Percentiles rank a stretch among this genome's conserved stretches.
Conservation (phyloP, 306 rosid species). For the Cicer chorassanicum region DNA sequence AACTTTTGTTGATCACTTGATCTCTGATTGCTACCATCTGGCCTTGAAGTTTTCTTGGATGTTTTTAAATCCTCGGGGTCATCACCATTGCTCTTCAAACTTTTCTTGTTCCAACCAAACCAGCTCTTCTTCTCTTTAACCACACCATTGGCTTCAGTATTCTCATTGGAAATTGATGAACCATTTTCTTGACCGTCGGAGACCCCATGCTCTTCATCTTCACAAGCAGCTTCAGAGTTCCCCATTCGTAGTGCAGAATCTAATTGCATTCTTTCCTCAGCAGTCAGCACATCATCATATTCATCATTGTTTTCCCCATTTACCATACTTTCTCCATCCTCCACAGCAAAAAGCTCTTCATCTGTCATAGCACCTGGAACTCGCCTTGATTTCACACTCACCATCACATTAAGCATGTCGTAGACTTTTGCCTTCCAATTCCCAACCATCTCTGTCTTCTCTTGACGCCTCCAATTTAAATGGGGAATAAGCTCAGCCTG, state of each 20-base stretch:
- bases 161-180: constrained; percentile 61
- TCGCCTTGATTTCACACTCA: constrained; percentile 95
- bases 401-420: constrained; percentile 99
- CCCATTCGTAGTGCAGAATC: constrained; percentile 94
- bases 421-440: constrained; percentile 95
- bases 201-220: constrained; percentile 76
- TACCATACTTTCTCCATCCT: constrained; percentile 76
- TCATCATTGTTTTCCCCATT: constrained; percentile 85
- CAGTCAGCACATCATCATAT: constrained; percentile 91
- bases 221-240: constrained; percentile 68
- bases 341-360: constrained; percentile 93
- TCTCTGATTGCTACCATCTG: constrained; percentile 78
- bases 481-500: constrained; percentile 97
- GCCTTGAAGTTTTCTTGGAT: constrained; percentile 73
- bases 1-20: constrained; percentile 70
- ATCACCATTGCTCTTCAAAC: constrained; percentile 61
- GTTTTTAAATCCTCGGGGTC: constrained; percentile 77
- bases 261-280: constrained; percentile 91
- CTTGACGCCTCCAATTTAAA: constrained; percentile 98
- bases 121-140: constrained; percentile 94
- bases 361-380: constrained; percentile 99
- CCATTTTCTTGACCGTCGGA: constrained; percentile 75
- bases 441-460: constrained; percentile 95
- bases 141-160: constrained; percentile 69
- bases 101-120: constrained; percentile 98